Conservation (phyloP, 2,329 filamentous ascomycete genomes). For the Aspergillus awamori region DNA sequence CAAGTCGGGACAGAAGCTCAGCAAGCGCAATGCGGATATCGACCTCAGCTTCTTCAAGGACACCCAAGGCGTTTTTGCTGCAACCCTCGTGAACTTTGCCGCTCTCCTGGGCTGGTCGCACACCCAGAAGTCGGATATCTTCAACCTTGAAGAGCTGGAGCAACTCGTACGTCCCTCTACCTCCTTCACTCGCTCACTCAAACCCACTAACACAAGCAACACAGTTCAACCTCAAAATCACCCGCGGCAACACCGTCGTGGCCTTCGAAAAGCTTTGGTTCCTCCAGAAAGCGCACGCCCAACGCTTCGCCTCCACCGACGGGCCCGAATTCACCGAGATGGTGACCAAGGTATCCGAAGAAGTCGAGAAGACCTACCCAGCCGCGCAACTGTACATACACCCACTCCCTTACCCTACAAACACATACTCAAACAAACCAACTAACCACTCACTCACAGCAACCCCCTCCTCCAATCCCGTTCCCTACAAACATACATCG, state of each 20-base stretch:
- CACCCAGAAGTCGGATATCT: conserved; percentile 66
- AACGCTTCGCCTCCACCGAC: conserved; percentile 49
- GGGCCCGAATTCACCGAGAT: conserved; percentile 48
- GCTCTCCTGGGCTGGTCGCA: conserved; percentile 85
- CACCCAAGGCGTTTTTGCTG: conserved; percentile 62
- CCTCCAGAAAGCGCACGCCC: conserved; percentile 73
- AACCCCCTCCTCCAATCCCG: conserved; percentile 35
- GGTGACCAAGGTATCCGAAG: conserved; percentile 38
- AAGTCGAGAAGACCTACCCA: conserved; percentile 28
- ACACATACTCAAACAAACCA: background rate
- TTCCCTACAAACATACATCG: conserved; percentile 52
- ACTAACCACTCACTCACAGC: conserved; percentile 19
- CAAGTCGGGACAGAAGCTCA: conserved; percentile 72
- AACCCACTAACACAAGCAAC: background rate
- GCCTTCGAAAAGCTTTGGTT: conserved; percentile 77
- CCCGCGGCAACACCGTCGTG: conserved; percentile 84
- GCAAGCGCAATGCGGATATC: conserved; percentile 77
- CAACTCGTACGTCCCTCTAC: conserved; percentile 57
- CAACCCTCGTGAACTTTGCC: conserved; percentile 76
- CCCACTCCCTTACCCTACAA: background rate
- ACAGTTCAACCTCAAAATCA: conserved; percentile 84
- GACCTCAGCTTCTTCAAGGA: conserved; percentile 62
- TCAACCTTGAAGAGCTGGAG: conserved; percentile 71
- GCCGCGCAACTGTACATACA: conserved; percentile 34
- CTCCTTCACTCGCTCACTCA: background rate